A percentile compares a stretch with the other conserved stretches of the same genome.
phyloP scores from a whole-genome alignment of 495 filamentous ascomycete genomes.

The Neurospora sp. region DNA sequence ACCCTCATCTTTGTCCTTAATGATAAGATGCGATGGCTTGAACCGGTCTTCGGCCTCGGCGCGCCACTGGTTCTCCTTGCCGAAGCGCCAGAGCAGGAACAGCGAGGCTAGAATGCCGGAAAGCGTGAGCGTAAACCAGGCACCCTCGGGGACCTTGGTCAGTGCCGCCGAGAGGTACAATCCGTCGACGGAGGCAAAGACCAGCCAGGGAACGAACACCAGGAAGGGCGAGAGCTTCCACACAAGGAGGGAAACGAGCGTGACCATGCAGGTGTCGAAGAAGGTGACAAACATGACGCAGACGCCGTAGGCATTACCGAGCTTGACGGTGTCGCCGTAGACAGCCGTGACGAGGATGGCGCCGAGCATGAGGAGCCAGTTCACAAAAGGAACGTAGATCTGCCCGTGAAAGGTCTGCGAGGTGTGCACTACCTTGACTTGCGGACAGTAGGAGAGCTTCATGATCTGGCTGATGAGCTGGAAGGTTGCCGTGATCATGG shows the following conservation, averaged over 20 bases:
- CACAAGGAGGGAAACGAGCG: slow-evolving; percentile 55
- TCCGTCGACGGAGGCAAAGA: slow-evolving; percentile 52
- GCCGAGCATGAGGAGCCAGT: slow-evolving; percentile 68
- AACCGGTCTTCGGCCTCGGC: slow-evolving; percentile 53
- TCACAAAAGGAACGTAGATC: slow-evolving; percentile 59
- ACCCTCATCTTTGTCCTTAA: slow-evolving; percentile 10
- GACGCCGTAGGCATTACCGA: slow-evolving; percentile 42
- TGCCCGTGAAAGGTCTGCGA: slow-evolving; percentile 58
- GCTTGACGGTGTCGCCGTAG: slow-evolving; percentile 54
- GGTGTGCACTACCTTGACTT: slow-evolving; percentile 59
- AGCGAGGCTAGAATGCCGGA: slow-evolving; percentile 45
- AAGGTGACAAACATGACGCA: slow-evolving; percentile 70
- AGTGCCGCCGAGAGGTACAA: slow-evolving; percentile 56
- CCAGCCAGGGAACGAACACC: slow-evolving; percentile 50
- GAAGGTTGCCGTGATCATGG: slow-evolving; percentile 67
- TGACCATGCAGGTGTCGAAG: slow-evolving; percentile 61
- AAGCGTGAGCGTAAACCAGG: slow-evolving; percentile 66
- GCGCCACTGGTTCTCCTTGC: slow-evolving; percentile 64
- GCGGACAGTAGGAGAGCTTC: slow-evolving; percentile 65
- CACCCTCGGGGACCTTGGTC: slow-evolving; percentile 59
- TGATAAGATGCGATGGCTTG: slow-evolving; percentile 34
- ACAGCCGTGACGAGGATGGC: slow-evolving; percentile 61
- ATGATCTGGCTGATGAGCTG: slow-evolving; percentile 60
- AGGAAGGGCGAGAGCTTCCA: slow-evolving; percentile 50
- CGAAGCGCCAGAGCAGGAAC: slow-evolving; percentile 63